Evolutionary conservation across 768 basidiomycete genomes (phyloP), one percentile per base, ranked within the genome.

Genomic region (Russula earlei): DNA sequence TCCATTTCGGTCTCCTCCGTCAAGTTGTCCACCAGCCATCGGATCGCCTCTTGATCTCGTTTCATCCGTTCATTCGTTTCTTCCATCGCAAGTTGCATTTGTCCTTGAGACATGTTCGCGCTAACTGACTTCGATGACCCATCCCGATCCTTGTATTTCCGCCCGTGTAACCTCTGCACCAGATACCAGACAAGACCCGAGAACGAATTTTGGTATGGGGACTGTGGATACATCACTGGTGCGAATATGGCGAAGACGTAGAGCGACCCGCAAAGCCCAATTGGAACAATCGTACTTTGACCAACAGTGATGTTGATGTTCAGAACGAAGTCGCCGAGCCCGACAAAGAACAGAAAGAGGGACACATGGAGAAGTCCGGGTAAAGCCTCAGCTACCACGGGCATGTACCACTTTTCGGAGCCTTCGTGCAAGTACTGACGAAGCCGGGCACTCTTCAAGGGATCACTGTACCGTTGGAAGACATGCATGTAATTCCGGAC

Each of bases 21-120:
- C 36, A 44, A 11, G 14, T 50, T 55, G 10, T 25, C 20, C 6
- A 36, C 27, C 6, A 55, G 40, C 54, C 54, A 25, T 27, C 34
- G 42, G 25, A 55, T 36, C 1, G 54, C 54, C 38, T 17, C 27
- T 43, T 24, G 15, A n/a, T 49, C 48, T 24, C 48, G 48, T 22
- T 11, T 20, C 22, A 24, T 37, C 14, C 48, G 34, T 3, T 17
- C 22, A 0, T 6, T 15, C 15, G 48, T 37, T 9, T 37, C 34
- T 25, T 36, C 48, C 48, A 50, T 55, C 5, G 54, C 54, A 14
- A 55, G 47, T 10, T 55, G 47, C 47, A 55, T 43, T 27, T 41
- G 54, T 19, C 54, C 40, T 15, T 55, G 29, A 1, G 22, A 15
- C 54, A 55, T 55, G 14, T 25, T 36, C n/a, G 38, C 6, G 40